Percentiles rank a stretch among this genome's conserved stretches.
phyloP scores from a whole-genome alignment of 768 basidiomycete genomes.

The Amanita muscaria region DNA sequence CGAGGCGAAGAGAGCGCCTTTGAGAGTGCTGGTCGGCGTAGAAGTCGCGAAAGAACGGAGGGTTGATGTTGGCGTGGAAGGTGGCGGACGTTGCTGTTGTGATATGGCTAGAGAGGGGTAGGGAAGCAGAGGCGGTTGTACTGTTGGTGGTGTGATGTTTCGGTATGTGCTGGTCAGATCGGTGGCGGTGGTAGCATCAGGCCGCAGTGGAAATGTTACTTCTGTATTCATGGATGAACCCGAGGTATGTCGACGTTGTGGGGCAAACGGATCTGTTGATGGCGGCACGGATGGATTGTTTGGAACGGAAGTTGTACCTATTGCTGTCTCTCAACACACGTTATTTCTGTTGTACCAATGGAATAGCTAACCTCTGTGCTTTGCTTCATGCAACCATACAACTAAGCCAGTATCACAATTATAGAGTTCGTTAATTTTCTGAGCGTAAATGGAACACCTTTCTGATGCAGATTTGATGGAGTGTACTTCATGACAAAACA shows the following conservation, averaged over 20 bases:
- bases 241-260: conserved; percentile 61
- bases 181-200: conserved; percentile 73
- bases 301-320: conserved; percentile 19
- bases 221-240: conserved; percentile 66
- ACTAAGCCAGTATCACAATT: conserved; percentile 66
- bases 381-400: conserved; percentile 63
- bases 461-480: conserved; percentile 49
- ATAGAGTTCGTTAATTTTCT: conserved; percentile 77
- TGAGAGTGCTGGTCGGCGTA: conserved; percentile 28
- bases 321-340: conserved; percentile 1
- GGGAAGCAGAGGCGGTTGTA: conserved; percentile 50
- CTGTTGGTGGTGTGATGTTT: conserved; percentile 45
- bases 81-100: conserved; percentile 21
- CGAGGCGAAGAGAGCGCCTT: conserved; percentile 66
- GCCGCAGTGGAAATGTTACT: conserved; percentile 68
- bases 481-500: conserved; percentile 62
- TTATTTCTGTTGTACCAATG: conserved; percentile 1
- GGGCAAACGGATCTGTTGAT: conserved; percentile 33
- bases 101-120: conserved; percentile 61
- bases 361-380: conserved; percentile 40
- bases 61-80: conserved; percentile 22
- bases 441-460: conserved; percentile 63
- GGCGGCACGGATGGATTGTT: conserved; percentile 24
- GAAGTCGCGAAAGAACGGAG: conserved; percentile 40
- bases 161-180: conserved; percentile 48